Percentiles rank a stretch among this genome's conserved stretches.
phyloP scores from a whole-genome alignment of 179 eudicot genomes.

The Drosera spatulata region DNA sequence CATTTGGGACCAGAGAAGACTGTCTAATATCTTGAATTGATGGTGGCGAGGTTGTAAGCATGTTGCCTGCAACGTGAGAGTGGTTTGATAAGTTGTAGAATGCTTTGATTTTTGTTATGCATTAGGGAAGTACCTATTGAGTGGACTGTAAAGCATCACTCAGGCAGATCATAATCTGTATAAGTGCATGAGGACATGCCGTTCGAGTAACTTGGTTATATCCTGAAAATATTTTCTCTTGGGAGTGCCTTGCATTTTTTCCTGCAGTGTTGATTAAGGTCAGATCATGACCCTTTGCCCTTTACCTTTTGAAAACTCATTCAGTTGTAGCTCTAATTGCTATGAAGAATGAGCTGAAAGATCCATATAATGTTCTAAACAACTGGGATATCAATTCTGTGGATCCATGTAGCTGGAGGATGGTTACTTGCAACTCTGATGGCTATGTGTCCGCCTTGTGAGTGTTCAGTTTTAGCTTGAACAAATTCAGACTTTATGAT shows the following conservation, averaged over 20 bases:
- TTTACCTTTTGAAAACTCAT: slow-evolving; percentile 7
- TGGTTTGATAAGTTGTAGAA: too few species aligned
- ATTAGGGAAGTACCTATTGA: too few species aligned
- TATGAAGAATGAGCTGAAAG: slow-evolving; percentile 49
- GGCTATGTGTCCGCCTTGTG: slow-evolving; percentile 69
- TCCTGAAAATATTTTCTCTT: too few species aligned
- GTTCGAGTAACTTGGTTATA: too few species aligned
- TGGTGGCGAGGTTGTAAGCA: too few species aligned
- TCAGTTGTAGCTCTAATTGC: slow-evolving; percentile 80
- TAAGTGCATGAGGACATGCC: too few species aligned
- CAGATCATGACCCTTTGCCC: neutral
- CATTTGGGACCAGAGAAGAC: too few species aligned
- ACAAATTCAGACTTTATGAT: neutral
- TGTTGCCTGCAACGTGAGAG: too few species aligned
- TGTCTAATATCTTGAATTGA: too few species aligned
- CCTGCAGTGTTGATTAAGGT: neutral
- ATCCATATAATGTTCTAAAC: slow-evolving; percentile 64
- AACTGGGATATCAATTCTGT: slow-evolving; percentile 77
- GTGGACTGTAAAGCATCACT: too few species aligned
- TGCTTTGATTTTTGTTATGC: too few species aligned
- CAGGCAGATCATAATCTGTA: too few species aligned
- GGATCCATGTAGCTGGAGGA: slow-evolving; percentile 95
- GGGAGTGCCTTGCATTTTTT: neutral
- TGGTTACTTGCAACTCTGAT: slow-evolving; percentile 65
- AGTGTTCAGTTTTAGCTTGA: slow-evolving; percentile 15